Percentiles rank a stretch among this genome's conserved stretches.
Conservation (phyloP, 2,329 filamentous ascomycete genomes). For the Colletotrichum sp. region DNA sequence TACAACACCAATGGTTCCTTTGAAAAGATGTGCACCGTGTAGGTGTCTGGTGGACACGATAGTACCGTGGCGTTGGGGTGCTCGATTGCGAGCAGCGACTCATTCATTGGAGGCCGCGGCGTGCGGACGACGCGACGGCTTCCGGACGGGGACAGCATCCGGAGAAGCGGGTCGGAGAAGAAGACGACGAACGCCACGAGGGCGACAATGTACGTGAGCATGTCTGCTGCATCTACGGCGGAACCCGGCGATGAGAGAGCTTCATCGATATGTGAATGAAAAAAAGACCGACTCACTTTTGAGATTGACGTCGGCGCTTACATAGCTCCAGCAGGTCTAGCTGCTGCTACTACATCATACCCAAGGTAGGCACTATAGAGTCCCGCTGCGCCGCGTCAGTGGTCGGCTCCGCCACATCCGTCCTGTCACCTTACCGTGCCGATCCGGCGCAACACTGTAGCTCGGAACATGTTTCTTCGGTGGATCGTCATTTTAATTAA, state of each 20-base stretch:
- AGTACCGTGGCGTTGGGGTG: constrained; percentile 36
- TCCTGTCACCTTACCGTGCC: neutral
- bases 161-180: constrained; percentile 47
- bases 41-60: constrained; percentile 45
- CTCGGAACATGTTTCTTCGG: neutral
- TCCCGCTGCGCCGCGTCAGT: neutral
- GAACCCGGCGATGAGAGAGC: neutral
- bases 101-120: constrained; percentile 52
- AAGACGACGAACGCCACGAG: constrained; percentile 47
- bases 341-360: neutral
- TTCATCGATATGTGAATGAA: neutral
- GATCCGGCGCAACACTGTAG: neutral
- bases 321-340: neutral
- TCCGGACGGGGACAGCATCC: constrained; percentile 36
- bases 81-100: constrained; percentile 57
- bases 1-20: constrained; percentile 59
- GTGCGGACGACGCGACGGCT: constrained; percentile 31
- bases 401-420: neutral
- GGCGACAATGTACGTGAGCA: constrained; percentile 52
- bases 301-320: neutral
- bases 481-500: neutral
- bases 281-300: neutral
- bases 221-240: constrained; percentile 23
- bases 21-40: constrained; percentile 52
- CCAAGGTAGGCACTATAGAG: neutral